Evolutionary conservation across 768 basidiomycete genomes (phyloP), one percentile per base, ranked within the genome.

Genomic region (Phaeotremella fagi): DNA sequence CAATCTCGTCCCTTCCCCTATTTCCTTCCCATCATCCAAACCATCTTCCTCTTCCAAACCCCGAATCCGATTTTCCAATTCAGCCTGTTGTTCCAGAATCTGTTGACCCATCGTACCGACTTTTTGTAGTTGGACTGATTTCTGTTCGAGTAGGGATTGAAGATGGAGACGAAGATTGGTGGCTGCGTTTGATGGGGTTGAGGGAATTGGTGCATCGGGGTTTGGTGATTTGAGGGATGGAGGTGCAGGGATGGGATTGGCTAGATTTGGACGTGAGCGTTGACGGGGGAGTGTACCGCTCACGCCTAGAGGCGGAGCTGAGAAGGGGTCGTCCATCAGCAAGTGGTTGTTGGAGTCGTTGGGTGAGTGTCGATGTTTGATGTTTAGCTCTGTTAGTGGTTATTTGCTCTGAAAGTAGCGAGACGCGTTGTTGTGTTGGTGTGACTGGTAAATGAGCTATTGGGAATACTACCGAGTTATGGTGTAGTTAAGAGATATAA

Each of bases 81-180:
- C 88, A 77, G 88, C 85, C 76, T 90, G 90, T 78, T 98, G 94
- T 18, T 83, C 82, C 57, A 97, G 84, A 65, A 98, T 83, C 73
- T 88, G 86, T 76, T 95, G 90, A 47, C 94, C 92, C 70, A 98
- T 83, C 50, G 85, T 86, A 31, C 88, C 91, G 3, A 90, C 89
- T 60, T 89, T 86, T 59, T 89, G 85, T 28, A 97, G 85, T 74
- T 97, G 90, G 70, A 84, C 83, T 75, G 91, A 88, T 79, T 97
- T 97, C 72, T 78, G 81, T 76, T 90, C 88, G 62, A 98, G 82
- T 54, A 95, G 83, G 18, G 63, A 60, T 54, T 79, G 77, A 5
- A 82, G 77, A 31, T 79, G 78, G 20, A 52, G 31, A 27, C 57
- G 58, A 1, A 67, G 49, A 14, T 16, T 22, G 43, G 23, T 33